phyloP scores from a whole-genome alignment of 2,329 filamentous ascomycete species.

The Meredithiella fracta region DNA sequence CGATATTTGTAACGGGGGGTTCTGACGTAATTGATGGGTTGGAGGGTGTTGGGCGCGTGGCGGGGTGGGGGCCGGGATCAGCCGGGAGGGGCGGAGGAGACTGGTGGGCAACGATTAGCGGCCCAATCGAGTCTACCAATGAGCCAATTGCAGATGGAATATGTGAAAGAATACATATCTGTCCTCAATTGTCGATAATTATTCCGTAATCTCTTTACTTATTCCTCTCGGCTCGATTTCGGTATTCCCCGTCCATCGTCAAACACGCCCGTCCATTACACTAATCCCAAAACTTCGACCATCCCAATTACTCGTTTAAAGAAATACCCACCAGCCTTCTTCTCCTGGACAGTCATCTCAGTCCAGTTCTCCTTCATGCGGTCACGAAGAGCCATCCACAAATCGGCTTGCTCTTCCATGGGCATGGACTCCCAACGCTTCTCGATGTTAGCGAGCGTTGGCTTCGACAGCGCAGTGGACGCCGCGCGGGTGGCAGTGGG shows the following conservation, averaged over 20 bases:
- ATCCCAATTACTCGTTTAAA: not conserved
- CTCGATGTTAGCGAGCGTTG: constrained; percentile 94
- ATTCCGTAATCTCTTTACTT: not conserved
- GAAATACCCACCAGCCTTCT: constrained; percentile 77
- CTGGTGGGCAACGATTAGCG: too few relatives aligned
- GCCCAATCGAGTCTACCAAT: not conserved
- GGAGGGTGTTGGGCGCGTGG: not conserved
- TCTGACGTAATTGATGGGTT: not conserved
- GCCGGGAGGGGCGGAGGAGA: too few relatives aligned
- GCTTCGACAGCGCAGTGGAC: constrained; percentile 88
- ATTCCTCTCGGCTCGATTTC: constrained; percentile 4
- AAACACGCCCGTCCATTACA: not conserved
- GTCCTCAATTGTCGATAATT: not conserved
- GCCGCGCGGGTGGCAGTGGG: constrained; percentile 36
- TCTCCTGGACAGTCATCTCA: constrained; percentile 88
- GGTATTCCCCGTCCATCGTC: not conserved
- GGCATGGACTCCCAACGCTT: constrained; percentile 98
- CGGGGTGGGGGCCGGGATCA: too few relatives aligned
- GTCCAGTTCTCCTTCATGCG: constrained; percentile 98
- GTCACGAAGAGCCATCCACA: constrained; percentile 97
- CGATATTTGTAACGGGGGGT: not conserved
- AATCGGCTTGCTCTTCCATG: constrained; percentile 94
- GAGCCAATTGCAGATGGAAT: not conserved
- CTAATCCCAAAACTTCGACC: not conserved
- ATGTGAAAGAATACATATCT: not conserved